Percentiles rank a stretch among this genome's conserved stretches.
phyloP scores from a whole-genome alignment of 2,329 filamentous ascomycete genomes.

The Fusarium nelsonii region DNA sequence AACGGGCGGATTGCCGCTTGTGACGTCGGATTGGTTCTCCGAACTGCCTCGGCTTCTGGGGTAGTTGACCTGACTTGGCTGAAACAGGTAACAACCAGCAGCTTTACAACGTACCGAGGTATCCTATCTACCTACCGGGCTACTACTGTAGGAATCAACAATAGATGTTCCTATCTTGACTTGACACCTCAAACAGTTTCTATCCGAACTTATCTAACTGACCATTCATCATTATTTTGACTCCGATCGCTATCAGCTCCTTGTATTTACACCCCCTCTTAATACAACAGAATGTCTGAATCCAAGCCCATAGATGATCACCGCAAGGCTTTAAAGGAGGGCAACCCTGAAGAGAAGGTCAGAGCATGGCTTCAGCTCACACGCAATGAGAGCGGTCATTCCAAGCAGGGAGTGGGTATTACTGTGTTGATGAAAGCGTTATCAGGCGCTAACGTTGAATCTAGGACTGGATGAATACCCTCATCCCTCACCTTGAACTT shows the following conservation, averaged over 20 bases:
- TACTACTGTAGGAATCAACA: neutral
- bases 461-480: slow-evolving; percentile 60
- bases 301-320: slow-evolving; percentile 7
- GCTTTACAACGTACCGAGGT: slow-evolving; percentile 27
- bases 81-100: slow-evolving; percentile 20
- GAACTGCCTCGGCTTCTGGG: slow-evolving; percentile 34
- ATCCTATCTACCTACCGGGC: neutral
- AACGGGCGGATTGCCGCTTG: slow-evolving; percentile 15
- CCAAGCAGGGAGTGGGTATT: slow-evolving; percentile 50
- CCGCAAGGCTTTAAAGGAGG: slow-evolving; percentile 45
- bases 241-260: too few species aligned
- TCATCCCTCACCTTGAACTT: slow-evolving; percentile 59
- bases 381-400: slow-evolving; percentile 46
- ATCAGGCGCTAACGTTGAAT: neutral
- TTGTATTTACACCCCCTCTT: neutral
- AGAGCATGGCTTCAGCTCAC: slow-evolving; percentile 50
- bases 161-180: neutral
- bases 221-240: neutral
- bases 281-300: slow-evolving; percentile 18
- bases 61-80: slow-evolving; percentile 1
- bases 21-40: slow-evolving; percentile 22
- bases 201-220: neutral
- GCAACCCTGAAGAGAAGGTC: slow-evolving; percentile 51
- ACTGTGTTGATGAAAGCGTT: neutral
- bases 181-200: neutral